Evolutionary conservation across 2,329 filamentous ascomycete genomes (phyloP).

Genomic region (Chrysosporium keratinophilum): DNA sequence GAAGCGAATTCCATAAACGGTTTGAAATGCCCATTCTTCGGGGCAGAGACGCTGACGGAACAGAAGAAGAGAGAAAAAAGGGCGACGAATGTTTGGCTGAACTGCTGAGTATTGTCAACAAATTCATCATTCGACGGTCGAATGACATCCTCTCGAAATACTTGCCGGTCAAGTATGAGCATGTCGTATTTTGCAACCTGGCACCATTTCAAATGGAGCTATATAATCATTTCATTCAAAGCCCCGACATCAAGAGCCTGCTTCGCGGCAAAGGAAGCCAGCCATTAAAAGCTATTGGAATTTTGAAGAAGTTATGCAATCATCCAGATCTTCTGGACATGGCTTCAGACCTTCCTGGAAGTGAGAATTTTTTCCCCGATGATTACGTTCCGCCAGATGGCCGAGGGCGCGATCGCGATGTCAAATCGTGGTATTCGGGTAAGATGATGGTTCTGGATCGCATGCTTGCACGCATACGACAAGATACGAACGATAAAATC

Average conservation of each 20-base stretch:
- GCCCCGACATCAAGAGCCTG: conserved; percentile 84
- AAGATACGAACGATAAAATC: conserved; percentile 98
- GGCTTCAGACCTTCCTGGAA: conserved; percentile 72
- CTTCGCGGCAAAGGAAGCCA: conserved; percentile 90
- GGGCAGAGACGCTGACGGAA: conserved; percentile 81
- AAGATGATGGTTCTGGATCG: conserved; percentile 98
- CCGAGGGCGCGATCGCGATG: conserved; percentile 77
- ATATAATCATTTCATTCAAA: conserved; percentile 96
- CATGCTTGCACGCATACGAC: conserved; percentile 90
- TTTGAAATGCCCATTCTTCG: conserved; percentile 88
- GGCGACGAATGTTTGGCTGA: conserved; percentile 77
- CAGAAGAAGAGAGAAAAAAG: conserved; percentile 67
- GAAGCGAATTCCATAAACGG: conserved; percentile 83
- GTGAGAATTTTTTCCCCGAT: conserved; percentile 67
- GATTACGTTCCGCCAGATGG: conserved; percentile 83
- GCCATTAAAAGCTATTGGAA: conserved; percentile 88
- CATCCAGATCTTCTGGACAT: conserved; percentile 88
- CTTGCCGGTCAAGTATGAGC: conserved; percentile 94
- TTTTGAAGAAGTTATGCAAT: conserved; percentile 97
- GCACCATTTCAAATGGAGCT: conserved; percentile 85
- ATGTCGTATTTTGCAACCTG: conserved; percentile 95
- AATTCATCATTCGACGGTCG: conserved; percentile 93
- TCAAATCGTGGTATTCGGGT: conserved; percentile 92
- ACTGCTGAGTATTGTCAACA: conserved; percentile 78
- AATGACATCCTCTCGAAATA: conserved; percentile 99